Conservation (phyloP, 208 protist genomes). For the Crithidia mellificae region DNA sequence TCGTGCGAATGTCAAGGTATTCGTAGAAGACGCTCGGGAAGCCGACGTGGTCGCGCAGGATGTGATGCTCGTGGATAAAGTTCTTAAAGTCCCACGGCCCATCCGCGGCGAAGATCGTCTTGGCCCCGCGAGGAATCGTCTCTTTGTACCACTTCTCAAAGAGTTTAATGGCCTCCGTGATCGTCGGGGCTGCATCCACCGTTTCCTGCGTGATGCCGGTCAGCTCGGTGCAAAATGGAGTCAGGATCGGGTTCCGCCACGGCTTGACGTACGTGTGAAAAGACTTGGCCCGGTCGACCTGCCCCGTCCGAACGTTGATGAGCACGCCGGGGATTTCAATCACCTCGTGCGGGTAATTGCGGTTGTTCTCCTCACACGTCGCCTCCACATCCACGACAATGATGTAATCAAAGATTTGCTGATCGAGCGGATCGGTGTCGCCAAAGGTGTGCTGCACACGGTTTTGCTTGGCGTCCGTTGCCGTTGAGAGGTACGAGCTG, state of each 20-base stretch:
- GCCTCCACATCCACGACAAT: conserved; percentile 92
- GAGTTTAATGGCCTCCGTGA: conserved; percentile 66
- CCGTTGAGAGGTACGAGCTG: conserved; percentile 42
- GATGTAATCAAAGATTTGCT: conserved; percentile 93
- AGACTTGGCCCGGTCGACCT: conserved; percentile 67
- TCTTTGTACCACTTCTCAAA: conserved; percentile 82
- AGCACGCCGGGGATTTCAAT: conserved; percentile 95
- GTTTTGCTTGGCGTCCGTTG: conserved; percentile 27
- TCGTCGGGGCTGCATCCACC: conserved; percentile 75
- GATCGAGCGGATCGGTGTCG: conserved; percentile 65
- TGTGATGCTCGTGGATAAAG: conserved; percentile 78
- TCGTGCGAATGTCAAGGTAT: conserved; percentile 89
- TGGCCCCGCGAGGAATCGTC: conserved; percentile 70
- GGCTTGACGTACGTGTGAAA: conserved; percentile 93
- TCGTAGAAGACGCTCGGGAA: conserved; percentile 87
- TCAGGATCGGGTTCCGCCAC: conserved; percentile 78
- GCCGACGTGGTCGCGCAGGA: conserved; percentile 74
- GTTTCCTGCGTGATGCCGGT: conserved; percentile 94
- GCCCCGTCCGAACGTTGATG: conserved; percentile 72
- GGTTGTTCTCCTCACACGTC: conserved; percentile 77
- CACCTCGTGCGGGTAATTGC: conserved; percentile 90
- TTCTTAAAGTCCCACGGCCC: conserved; percentile 89
- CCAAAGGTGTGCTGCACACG: conserved; percentile 48
- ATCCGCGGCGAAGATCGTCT: conserved; percentile 83
- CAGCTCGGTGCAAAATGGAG: conserved; percentile 91